Evolutionary conservation across 179 eudicot species (phyloP).

Genomic region (Sideroxylon spinosum): DNA sequence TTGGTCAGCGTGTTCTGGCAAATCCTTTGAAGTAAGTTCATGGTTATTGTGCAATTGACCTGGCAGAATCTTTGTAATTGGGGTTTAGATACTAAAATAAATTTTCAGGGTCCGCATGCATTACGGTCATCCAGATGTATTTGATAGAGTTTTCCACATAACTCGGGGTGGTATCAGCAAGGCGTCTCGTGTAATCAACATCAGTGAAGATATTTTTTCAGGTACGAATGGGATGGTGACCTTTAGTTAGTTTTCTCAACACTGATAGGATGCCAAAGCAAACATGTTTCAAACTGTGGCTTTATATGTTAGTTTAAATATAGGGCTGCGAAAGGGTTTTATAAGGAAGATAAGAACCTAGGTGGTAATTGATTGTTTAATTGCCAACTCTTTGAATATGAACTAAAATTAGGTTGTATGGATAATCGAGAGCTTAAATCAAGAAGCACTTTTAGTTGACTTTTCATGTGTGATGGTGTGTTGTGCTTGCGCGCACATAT

Average conservation of each 20-base stretch:
- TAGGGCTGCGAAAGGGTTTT: not conserved
- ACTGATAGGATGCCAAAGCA: not conserved
- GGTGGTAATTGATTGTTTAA: not conserved
- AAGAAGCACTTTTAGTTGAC: not conserved
- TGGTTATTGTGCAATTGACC: not conserved
- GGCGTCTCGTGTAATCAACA: slow-evolving; percentile 96
- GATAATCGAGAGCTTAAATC: not conserved
- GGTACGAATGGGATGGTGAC: slow-evolving; percentile 35
- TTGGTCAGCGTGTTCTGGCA: slow-evolving; percentile 98
- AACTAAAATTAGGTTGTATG: not conserved
- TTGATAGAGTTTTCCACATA: slow-evolving; percentile 94
- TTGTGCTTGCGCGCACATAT: too few relatives aligned
- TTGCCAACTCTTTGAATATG: not conserved
- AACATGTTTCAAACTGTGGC: not conserved
- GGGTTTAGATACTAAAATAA: slow-evolving; percentile 15
- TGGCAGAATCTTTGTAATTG: not conserved
- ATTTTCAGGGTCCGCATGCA: slow-evolving; percentile 92
- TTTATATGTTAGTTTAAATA: not conserved
- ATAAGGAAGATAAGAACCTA: not conserved
- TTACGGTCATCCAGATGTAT: slow-evolving; percentile 99
- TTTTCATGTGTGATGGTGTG: not conserved
- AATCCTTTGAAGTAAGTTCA: slow-evolving; percentile 84
- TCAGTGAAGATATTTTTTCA: slow-evolving; percentile 92
- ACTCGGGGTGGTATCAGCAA: slow-evolving; percentile 99
- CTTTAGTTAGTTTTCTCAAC: not conserved